A percentile compares a stretch with the other conserved stretches of the same genome.
Conservation (phyloP, 83 land plant species). For the Picea engelmannii region DNA sequence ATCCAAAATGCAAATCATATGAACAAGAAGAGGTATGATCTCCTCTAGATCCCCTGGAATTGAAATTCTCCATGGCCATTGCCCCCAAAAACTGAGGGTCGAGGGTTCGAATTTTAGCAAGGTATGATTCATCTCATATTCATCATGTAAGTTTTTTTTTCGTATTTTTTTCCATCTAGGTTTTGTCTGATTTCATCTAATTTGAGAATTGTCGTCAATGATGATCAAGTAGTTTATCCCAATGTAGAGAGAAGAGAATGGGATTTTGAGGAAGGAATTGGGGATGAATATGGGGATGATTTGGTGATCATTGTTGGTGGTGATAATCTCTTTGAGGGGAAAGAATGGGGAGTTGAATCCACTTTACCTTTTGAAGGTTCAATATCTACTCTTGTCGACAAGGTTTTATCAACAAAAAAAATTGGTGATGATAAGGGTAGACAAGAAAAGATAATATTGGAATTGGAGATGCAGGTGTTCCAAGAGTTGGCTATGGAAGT, state of each 20-base stretch:
- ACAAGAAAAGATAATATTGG: conserved; percentile 27
- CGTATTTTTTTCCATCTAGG: no score
- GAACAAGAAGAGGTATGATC: no score
- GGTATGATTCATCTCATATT: no score
- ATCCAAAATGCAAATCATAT: no score
- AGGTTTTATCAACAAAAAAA: no score
- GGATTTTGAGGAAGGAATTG: conserved; percentile 29
- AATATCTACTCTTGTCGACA: no score
- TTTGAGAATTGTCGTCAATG: conserved; percentile 74
- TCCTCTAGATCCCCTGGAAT: no score
- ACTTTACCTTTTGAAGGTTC: background rate
- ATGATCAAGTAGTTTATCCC: conserved; percentile 20
- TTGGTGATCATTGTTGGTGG: conserved; percentile 30
- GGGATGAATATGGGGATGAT: conserved; percentile 48
- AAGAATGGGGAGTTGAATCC: conserved; percentile 50
- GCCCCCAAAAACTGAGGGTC: no score
- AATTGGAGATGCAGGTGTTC: conserved; percentile 2
- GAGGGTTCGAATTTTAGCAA: no score
- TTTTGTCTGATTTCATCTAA: conserved; percentile 19
- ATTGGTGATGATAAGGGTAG: conserved; percentile 39
- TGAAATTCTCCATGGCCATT: no score
- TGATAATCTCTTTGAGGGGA: conserved; percentile 39
- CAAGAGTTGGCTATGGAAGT: conserved; percentile 40
- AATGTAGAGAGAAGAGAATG: conserved; percentile 25
- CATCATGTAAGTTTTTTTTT: no score